phyloP scores from a whole-genome alignment of 108 stramenopile genomes.

The Fistulifera solaris region DNA sequence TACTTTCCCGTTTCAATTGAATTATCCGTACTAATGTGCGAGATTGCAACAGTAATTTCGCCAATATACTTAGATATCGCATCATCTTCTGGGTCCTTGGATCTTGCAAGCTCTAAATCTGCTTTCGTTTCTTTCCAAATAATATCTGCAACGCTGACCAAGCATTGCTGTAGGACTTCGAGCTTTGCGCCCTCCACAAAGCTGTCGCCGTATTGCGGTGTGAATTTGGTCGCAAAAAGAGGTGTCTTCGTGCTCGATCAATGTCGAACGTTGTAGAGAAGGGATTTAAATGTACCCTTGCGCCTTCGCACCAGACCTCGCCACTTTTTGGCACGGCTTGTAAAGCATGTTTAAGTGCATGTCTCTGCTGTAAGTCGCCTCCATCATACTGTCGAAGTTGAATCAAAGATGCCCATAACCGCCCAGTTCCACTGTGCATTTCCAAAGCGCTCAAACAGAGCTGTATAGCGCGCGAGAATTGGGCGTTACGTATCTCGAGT shows the following conservation, averaged over 20 bases:
- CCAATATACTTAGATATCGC: constrained; percentile 1
- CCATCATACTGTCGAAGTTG: constrained; percentile 78
- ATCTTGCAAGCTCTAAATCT: constrained; percentile 1
- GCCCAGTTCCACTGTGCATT: constrained; percentile 87
- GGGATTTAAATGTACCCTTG: constrained; percentile 73
- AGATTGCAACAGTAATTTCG: constrained; percentile 1
- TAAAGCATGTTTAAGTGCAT: constrained; percentile 67
- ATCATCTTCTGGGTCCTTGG: not conserved
- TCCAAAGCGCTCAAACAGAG: constrained; percentile 72
- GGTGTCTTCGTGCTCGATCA: constrained; percentile 53
- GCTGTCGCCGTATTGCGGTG: constrained; percentile 96
- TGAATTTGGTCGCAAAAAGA: constrained; percentile 96
- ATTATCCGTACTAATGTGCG: not conserved
- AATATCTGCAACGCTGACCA: constrained; percentile 41
- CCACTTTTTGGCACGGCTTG: constrained; percentile 94
- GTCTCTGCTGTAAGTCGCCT: constrained; percentile 68
- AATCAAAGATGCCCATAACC: constrained; percentile 92
- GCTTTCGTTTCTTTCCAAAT: constrained; percentile 32
- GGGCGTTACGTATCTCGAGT: constrained; percentile 76
- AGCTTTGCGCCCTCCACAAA: constrained; percentile 80
- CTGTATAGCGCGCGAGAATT: constrained; percentile 42
- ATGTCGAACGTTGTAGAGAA: constrained; percentile 82
- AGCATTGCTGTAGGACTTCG: constrained; percentile 60
- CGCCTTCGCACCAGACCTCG: constrained; percentile 98
- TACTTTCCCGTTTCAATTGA: not conserved